Evolutionary conservation across 1,284 basidiomycete species (phyloP), one percentile per base, ranked within the genome.

Genomic region (Volvariella volvacea): DNA sequence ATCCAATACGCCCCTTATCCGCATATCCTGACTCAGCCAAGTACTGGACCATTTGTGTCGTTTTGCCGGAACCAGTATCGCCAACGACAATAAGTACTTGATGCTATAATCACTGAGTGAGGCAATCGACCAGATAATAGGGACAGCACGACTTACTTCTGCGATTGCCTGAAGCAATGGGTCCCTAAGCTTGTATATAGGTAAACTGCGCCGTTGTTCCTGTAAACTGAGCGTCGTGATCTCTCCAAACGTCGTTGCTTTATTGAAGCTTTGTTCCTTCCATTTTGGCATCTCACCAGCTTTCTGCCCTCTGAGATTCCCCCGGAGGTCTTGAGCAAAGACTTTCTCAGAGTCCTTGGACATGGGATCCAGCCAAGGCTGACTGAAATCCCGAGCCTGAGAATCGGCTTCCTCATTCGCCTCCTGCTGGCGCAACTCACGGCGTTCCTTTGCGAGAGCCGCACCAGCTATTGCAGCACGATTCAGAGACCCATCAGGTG

Each of bases 341-440:
- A 89, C 71, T 51, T 80, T 85, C 39, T 99, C 94, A 3, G 75
- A 63, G 9, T 88, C 82, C 54, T 87, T 86, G 4, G 95, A 89
- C 92, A 98, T 97, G 7, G 96, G 96, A 63, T 99, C 96, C 25
- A 97, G 74, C 96, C 96, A 99, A 6, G 93, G 93, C 22, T 91
- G 85, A 51, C 80, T 92, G 64, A 97, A 89, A 65, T 99, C 94
- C 22, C 89, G 80, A 22, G 91, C 80, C 62, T 99, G 87, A 0
- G 92, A 90, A 60, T 99, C 96, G 0, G 91, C 95, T 56, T 88
- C 71, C 48, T 99, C 96, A 58, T 97, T 95, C 10, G 78, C 85
- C 60, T 99, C 94, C 60, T 98, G 90, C 57, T 96, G 92, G 48
- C 92, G 80, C 43, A 99, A 67, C 62, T 99, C 96, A 38, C 92